A percentile compares a stretch with the other conserved stretches of the same genome.
Conservation (phyloP, 108 stramenopile genomes). For the Cyclotella cryptica region DNA sequence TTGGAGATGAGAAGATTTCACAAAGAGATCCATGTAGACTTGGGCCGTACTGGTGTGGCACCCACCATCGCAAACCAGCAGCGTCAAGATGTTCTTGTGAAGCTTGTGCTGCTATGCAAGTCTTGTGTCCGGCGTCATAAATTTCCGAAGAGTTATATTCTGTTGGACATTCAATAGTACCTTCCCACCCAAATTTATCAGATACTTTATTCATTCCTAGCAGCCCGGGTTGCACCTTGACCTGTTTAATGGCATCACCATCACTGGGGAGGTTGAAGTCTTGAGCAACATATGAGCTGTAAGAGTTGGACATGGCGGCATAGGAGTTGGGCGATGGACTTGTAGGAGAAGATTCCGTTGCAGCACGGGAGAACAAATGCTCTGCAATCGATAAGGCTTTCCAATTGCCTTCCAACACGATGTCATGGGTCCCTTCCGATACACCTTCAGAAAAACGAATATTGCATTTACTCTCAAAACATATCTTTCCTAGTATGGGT, state of each 20-base stretch:
- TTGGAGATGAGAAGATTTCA: constrained; percentile 64
- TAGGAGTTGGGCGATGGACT: constrained; percentile 1
- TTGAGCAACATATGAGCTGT: constrained; percentile 9
- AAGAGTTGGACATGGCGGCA: constrained; percentile 1
- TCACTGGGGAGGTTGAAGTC: constrained; percentile 16
- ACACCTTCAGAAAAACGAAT: constrained; percentile 62
- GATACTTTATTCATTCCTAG: constrained; percentile 63
- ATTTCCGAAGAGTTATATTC: constrained; percentile 16
- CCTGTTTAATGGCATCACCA: constrained; percentile 57
- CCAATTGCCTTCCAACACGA: constrained; percentile 81
- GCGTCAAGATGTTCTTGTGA: constrained; percentile 57
- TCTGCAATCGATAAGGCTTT: constrained; percentile 78
- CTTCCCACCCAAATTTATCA: constrained; percentile 72
- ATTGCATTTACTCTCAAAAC: constrained; percentile 75
- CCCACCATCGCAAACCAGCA: constrained; percentile 86
- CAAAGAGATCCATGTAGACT: constrained; percentile 74
- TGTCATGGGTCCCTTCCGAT: constrained; percentile 45
- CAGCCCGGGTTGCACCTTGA: constrained; percentile 66
- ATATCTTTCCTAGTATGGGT: constrained; percentile 66
- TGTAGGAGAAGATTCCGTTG: constrained; percentile 21
- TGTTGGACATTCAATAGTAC: constrained; percentile 48
- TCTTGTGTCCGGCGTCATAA: constrained; percentile 73
- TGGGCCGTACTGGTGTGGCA: constrained; percentile 73
- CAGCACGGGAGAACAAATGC: constrained; percentile 50
- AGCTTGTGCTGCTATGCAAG: constrained; percentile 73